Conservation (phyloP, 2,329 filamentous ascomycete genomes). For the Cryphonectria naterciae region DNA sequence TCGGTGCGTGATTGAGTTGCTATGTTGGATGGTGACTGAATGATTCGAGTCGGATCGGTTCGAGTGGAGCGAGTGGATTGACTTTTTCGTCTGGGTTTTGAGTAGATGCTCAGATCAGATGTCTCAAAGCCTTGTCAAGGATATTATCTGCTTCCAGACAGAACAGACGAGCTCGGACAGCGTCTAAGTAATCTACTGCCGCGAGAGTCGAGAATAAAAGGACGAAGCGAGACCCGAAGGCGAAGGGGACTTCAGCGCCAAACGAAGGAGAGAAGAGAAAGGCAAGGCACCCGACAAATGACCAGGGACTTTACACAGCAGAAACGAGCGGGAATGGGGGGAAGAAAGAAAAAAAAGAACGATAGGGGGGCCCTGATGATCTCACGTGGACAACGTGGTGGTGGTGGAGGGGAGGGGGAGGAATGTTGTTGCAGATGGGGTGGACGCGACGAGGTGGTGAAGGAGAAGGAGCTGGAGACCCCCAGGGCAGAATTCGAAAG, state of each 20-base stretch:
- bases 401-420: slow-evolving; percentile 8
- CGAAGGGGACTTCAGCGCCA: neutral
- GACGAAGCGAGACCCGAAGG: neutral
- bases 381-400: neutral
- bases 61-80: slow-evolving; percentile 16
- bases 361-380: slow-evolving; percentile 4
- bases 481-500: neutral
- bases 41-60: slow-evolving; percentile 11
- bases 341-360: neutral
- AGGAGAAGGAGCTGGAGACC: slow-evolving; percentile 5
- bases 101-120: neutral
- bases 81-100: slow-evolving; percentile 15
- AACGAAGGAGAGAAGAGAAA: slow-evolving; percentile 3
- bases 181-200: neutral
- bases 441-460: slow-evolving; percentile 1
- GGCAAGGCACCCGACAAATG: neutral
- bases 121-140: neutral
- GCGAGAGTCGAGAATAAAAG: neutral
- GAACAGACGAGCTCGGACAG: neutral
- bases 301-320: neutral
- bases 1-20: neutral
- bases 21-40: neutral
- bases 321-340: neutral
- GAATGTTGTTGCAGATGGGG: slow-evolving; percentile 2
- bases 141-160: neutral